Percentiles rank a stretch among this genome's conserved stretches.
Conservation (phyloP, 2,329 filamentous ascomycete genomes). For the Penicillium decumbens region DNA sequence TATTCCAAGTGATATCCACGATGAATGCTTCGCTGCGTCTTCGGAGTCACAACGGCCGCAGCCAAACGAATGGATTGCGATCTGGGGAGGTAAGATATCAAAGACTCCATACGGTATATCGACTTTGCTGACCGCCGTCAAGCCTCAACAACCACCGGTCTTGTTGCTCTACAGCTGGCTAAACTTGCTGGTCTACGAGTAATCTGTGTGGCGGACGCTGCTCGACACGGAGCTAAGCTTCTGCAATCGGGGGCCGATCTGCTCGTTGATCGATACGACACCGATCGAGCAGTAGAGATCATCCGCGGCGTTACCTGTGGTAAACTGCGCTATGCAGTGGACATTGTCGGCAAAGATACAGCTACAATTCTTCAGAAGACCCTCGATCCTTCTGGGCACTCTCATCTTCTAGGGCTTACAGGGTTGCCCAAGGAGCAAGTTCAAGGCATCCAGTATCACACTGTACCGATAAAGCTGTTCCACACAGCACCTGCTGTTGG, state of each 20-base stretch:
- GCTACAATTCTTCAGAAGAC: constrained; percentile 56
- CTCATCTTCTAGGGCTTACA: constrained; percentile 64
- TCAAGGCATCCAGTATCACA: constrained; percentile 53
- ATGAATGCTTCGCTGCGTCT: constrained; percentile 60
- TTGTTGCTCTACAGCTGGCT: constrained; percentile 63
- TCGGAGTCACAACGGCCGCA: constrained; percentile 50
- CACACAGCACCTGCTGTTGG: constrained; percentile 64
- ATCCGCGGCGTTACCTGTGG: constrained; percentile 56
- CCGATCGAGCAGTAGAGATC: constrained; percentile 60
- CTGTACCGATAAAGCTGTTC: constrained; percentile 70
- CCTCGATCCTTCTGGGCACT: constrained; percentile 34
- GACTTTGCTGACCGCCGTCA: constrained; percentile 1
- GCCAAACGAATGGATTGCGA: constrained; percentile 63
- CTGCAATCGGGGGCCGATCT: constrained; percentile 56
- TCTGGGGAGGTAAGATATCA: constrained; percentile 62
- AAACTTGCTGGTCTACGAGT: constrained; percentile 62
- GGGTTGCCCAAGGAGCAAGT: constrained; percentile 59
- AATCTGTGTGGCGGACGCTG: constrained; percentile 62
- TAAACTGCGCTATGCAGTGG: constrained; percentile 62
- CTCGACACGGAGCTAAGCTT: constrained; percentile 60
- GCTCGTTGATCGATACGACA: constrained; percentile 64
- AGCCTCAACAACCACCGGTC: constrained; percentile 66
- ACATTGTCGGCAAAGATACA: constrained; percentile 63
- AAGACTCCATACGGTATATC: not conserved
- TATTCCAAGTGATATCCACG: constrained; percentile 58